Evolutionary conservation across 2,329 filamentous ascomycete species (phyloP).

Genomic region (Graphium sp.): DNA sequence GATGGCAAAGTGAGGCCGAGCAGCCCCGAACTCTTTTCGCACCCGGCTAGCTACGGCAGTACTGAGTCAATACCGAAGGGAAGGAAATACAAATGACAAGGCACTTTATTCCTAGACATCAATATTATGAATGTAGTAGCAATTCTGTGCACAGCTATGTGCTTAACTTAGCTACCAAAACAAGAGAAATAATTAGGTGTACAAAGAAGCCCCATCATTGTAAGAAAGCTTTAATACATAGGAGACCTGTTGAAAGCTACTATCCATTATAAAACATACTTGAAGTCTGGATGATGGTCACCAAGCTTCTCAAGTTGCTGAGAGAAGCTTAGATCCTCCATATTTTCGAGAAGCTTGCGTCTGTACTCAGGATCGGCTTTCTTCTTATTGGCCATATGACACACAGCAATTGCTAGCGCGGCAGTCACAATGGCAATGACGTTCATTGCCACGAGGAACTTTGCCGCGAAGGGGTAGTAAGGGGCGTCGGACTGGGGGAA

Average conservation of each 20-base stretch:
- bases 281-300: slow-evolving; percentile 25
- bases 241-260: neutral
- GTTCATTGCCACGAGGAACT: slow-evolving; percentile 39
- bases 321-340: slow-evolving; percentile 19
- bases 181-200: too few species aligned
- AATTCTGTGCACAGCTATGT: too few species aligned
- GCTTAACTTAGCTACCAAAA: too few species aligned
- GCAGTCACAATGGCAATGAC: slow-evolving; percentile 42
- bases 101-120: too few species aligned
- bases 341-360: slow-evolving; percentile 21
- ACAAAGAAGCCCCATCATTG: too few species aligned
- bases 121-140: too few species aligned
- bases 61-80: too few species aligned
- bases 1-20: too few species aligned
- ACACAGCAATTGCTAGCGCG: slow-evolving; percentile 13
- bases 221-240: too few species aligned
- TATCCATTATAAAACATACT: slow-evolving; percentile 13
- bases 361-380: slow-evolving; percentile 37
- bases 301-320: slow-evolving; percentile 39
- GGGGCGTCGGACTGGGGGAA: slow-evolving; percentile 1
- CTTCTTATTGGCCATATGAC: slow-evolving; percentile 5
- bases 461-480: neutral
- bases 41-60: too few species aligned
- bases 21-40: too few species aligned
- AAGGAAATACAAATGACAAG: too few species aligned